phyloP scores from a whole-genome alignment of 176 grass and related monocot species.

The Oryza meridionalis region DNA sequence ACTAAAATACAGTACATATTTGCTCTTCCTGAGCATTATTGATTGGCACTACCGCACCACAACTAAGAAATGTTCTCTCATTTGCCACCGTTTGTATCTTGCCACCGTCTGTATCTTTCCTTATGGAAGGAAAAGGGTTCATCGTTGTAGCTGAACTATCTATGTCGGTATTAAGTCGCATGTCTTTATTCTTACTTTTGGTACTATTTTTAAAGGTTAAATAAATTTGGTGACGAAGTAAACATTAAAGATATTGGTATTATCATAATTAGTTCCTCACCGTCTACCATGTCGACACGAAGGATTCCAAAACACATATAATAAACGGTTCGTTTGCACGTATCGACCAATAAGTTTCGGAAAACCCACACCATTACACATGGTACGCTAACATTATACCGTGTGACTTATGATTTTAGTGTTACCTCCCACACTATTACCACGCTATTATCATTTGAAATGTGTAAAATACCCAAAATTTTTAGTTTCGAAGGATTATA shows the following conservation, averaged over 20 bases:
- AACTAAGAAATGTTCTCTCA: too few species aligned
- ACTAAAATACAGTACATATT: fast-evolving
- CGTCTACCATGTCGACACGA: fast-evolving
- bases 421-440: fast-evolving
- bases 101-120: neutral
- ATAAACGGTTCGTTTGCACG: too few species aligned
- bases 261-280: too few species aligned
- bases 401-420: neutral
- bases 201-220: neutral
- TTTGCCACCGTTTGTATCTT: too few species aligned
- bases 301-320: neutral
- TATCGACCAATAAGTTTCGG: too few species aligned
- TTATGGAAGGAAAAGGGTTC: neutral
- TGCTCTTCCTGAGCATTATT: neutral
- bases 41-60: too few species aligned
- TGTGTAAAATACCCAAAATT: neutral
- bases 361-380: fast-evolving
- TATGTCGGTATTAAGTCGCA: fast-evolving
- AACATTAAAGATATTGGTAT: too few species aligned
- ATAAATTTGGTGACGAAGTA: fast-evolving
- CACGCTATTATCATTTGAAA: neutral
- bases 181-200: too few species aligned
- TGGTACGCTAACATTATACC: too few species aligned
- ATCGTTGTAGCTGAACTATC: fast-evolving
- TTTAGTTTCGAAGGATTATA: neutral